Base-by-base conservation (phyloP, 768 basidiomycete genomes). In the Rhodosporidiobolus odoratus region DNA sequence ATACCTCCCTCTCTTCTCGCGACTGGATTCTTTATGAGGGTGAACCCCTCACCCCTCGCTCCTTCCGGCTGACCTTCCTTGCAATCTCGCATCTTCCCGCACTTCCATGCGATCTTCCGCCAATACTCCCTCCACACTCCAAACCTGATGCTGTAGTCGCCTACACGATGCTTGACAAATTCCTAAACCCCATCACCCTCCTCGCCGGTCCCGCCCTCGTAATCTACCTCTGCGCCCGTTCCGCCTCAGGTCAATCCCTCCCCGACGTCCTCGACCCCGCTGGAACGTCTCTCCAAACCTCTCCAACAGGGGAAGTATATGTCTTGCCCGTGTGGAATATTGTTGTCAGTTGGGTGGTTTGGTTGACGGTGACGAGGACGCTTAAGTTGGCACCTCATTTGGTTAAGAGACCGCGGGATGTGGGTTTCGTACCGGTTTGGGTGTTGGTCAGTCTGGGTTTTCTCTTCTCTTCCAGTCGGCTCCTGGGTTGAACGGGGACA, bases 151-250 rank as follows among this genome's bases (percentile, higher is more conserved):
- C n/a, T n/a, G n/a, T n/a, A n/a, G 64, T 66, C 38, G 83, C 91
- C 6, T 84, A 90, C 80, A 92, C 91, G 4, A 95, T 95, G 92
- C 89, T 92, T 58, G 81, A 81, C 72, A 81, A 81, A 58, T 79
- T 92, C 56, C 85, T 91, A 81, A 92, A 91, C 78, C 90, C 91
- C 15, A 83, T 94, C 68, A 94, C 92, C 3, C 84, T 95, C 32
- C 85, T 95, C 43, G 85, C 88, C 25, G 93, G 92, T 1, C 92
- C 92, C 4, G 84, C 83, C 74, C 84, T 95, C 50, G 91, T 95
- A 59, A 82, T 84, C 3, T 85, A 86, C 75, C 82, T 94, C 62
- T 83, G 91, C 65, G 90, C 48, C 7, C 61, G 61, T 25, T 83
- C 88, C 86, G 79, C 90, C 88, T 37, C 53, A 8, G 57, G 48